These are phyloP conservation scores for Leucocoprinus birnbaumii DNA, from an alignment of 768 basidiomycete species.

Conservation along the genomic window DNA sequence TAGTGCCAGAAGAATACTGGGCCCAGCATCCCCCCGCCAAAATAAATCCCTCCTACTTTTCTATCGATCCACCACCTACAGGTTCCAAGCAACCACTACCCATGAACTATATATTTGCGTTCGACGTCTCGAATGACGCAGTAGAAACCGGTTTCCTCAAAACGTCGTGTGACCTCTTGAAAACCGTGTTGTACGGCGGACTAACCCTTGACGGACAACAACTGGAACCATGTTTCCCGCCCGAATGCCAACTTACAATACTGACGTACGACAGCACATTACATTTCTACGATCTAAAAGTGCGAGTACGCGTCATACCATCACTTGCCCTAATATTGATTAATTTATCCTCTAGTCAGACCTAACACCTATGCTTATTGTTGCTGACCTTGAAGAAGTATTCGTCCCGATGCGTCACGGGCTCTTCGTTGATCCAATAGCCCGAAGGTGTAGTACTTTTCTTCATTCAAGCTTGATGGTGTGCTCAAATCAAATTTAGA, in stretches of 20 bases:
- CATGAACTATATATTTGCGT: conserved; percentile 78
- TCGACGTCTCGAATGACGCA: conserved; percentile 79
- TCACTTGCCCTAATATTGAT: conserved; percentile 15
- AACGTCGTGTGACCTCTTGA: conserved; percentile 61
- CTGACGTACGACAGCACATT: conserved; percentile 78
- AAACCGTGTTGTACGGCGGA: conserved; percentile 62
- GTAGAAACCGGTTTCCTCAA: conserved; percentile 66
- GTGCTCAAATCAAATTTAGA: conserved; percentile 30
- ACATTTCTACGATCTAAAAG: conserved; percentile 89
- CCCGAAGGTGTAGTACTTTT: conserved; percentile 55
- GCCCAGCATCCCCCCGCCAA: conserved; percentile 62
- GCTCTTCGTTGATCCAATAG: conserved; percentile 72
- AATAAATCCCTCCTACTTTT: conserved; percentile 50
- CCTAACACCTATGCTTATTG: conserved; percentile 68
- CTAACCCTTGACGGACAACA: conserved; percentile 35
- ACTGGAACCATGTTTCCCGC: conserved; percentile 50
- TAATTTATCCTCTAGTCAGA: conserved; percentile 37
- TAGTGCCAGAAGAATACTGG: conserved; percentile 84
- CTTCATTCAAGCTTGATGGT: background rate
- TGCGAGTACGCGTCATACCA: conserved; percentile 35
- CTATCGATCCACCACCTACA: conserved; percentile 42
- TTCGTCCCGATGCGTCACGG: conserved; percentile 75
- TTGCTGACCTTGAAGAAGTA: conserved; percentile 90
- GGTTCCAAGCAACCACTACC: conserved; percentile 55
- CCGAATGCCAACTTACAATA: conserved; percentile 63